These are phyloP conservation scores for Fraxinus xanthoxyloides DNA, from an alignment of 305 asterid species.

Conservation along the genomic window DNA sequence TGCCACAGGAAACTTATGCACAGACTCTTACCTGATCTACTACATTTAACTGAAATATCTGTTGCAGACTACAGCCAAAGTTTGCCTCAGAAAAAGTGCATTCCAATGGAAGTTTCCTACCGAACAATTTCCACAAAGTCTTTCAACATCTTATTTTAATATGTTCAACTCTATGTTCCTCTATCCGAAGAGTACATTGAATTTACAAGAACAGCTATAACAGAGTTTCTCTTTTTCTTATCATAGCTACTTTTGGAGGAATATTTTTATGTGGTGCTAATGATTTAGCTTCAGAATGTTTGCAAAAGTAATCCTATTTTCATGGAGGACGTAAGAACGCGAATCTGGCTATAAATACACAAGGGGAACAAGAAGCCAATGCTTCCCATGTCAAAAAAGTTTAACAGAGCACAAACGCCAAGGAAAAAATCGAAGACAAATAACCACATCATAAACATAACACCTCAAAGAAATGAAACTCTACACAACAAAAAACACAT, in stretches of 20 bases:
- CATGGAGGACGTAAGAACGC: neutral
- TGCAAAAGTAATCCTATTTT: neutral
- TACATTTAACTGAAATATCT: neutral
- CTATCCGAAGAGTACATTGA: neutral
- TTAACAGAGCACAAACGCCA: neutral
- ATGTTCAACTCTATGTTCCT: neutral
- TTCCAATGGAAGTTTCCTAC: neutral
- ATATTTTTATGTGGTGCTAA: neutral
- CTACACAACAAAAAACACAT: neutral
- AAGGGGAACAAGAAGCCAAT: neutral
- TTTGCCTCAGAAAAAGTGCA: neutral
- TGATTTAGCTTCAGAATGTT: neutral
- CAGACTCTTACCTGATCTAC: neutral
- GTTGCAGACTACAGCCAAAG: neutral
- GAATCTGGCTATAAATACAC: neutral
- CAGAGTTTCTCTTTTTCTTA: neutral
- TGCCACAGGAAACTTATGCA: neutral
- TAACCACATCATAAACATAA: neutral
- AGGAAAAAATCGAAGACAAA: neutral
- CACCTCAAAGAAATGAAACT: neutral
- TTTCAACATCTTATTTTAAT: neutral
- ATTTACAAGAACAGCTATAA: neutral
- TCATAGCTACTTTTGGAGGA: neutral
- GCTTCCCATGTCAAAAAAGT: neutral
- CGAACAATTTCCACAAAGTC: neutral